A percentile compares a stretch with the other conserved stretches of the same genome.
Evolutionary conservation across 169 alveolate species (phyloP).

Genomic region (Perkinsus olseni): DNA sequence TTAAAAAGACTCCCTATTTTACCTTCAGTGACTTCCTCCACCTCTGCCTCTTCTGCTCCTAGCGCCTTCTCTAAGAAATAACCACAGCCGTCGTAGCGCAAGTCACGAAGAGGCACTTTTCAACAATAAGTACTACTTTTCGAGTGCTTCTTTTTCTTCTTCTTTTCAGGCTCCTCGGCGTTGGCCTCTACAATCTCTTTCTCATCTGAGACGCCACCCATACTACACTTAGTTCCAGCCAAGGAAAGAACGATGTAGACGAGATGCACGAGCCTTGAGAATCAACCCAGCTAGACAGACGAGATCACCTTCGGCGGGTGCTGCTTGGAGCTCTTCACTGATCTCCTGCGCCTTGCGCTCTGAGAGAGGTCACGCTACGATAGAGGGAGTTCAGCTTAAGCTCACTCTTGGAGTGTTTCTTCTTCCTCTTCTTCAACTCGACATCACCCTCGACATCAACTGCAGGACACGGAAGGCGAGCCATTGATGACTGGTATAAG

Average conservation of each 20-base stretch:
- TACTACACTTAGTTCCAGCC: no score
- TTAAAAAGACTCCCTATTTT: neutral
- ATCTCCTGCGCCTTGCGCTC: neutral
- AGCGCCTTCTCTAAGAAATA: neutral
- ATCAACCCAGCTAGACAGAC: neutral
- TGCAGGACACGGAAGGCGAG: neutral
- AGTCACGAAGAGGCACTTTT: neutral
- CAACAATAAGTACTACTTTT: neutral
- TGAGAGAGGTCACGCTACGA: neutral
- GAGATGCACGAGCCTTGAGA: no score
- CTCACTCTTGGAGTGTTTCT: neutral
- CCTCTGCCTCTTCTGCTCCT: neutral
- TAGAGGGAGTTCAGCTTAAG: neutral
- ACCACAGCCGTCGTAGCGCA: no score
- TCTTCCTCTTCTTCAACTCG: neutral
- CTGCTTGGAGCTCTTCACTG: neutral
- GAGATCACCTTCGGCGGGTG: neutral
- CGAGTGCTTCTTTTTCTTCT: neutral
- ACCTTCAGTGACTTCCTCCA: neutral
- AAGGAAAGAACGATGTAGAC: no score
- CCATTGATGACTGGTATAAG: neutral
- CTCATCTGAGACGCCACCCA: neutral
- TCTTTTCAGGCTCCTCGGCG: neutral
- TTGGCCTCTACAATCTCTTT: neutral
- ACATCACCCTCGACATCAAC: neutral